phyloP scores from a whole-genome alignment of 345 rosid genomes.

The Syzygium grande region DNA sequence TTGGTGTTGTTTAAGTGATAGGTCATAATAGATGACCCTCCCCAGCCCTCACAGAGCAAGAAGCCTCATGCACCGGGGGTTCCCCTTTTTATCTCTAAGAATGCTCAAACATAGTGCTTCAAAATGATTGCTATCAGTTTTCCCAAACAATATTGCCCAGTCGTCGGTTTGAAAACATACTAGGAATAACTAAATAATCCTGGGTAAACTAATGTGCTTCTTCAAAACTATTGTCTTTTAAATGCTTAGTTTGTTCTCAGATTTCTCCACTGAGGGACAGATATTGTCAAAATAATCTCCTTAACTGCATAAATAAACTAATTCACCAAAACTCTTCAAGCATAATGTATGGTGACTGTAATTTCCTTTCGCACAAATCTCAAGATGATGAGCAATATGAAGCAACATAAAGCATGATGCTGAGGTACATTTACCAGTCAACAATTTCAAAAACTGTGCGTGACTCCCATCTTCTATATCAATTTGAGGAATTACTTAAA shows the following conservation, averaged over 20 bases:
- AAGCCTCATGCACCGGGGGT: background rate
- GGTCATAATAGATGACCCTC: background rate
- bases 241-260: background rate
- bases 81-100: background rate
- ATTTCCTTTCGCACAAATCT: background rate
- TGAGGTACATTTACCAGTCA: background rate
- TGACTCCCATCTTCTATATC: background rate
- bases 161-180: background rate
- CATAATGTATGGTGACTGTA: background rate
- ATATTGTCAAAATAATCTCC: background rate
- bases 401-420: background rate
- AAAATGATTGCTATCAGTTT: background rate
- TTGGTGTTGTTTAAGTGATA: background rate
- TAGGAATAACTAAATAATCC: background rate
- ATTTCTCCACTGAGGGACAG: background rate
- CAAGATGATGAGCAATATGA: background rate
- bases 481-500: background rate
- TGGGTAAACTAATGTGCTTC: background rate
- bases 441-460: background rate
- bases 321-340: background rate
- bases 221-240: background rate
- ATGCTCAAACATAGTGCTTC: background rate
- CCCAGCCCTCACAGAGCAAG: background rate
- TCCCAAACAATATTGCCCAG: background rate
- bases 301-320: background rate